Evolutionary conservation across 148 eudicot genomes (phyloP).

Genomic region (Persicaria maculosa): DNA sequence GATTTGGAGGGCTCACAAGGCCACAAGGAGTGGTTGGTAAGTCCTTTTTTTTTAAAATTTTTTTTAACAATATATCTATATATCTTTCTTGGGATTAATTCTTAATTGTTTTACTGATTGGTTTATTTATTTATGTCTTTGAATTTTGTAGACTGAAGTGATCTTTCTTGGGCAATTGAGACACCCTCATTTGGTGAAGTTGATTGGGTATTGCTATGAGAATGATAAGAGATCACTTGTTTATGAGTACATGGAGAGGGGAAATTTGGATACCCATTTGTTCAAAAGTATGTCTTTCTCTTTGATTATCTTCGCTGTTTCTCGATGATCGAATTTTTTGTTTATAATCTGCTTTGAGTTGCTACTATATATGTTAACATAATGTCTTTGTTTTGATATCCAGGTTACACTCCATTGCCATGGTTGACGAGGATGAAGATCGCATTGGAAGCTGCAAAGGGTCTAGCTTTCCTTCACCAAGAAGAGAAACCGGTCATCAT

Average conservation of each 20-base stretch:
- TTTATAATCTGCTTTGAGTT: background rate
- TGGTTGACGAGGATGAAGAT: conserved; percentile 17
- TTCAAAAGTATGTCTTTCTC: conserved; percentile 45
- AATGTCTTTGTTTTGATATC: background rate
- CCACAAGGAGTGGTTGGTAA: conserved; percentile 87
- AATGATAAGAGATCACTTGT: conserved; percentile 78
- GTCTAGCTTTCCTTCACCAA: conserved; percentile 18
- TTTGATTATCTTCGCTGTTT: background rate
- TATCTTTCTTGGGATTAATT: background rate
- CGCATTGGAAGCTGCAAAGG: conserved; percentile 20
- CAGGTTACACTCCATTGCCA: conserved; percentile 17
- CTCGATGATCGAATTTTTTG: background rate
- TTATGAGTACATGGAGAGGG: conserved; percentile 73
- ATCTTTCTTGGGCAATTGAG: conserved; percentile 75
- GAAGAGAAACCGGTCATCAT: conserved; percentile 13
- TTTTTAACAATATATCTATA: no score
- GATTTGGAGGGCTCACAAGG: conserved; percentile 86
- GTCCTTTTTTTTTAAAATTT: background rate
- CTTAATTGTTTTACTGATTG: background rate
- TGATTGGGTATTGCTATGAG: conserved; percentile 83
- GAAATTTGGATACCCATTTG: conserved; percentile 61
- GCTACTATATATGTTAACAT: background rate
- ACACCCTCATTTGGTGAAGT: conserved; percentile 76
- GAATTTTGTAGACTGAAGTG: conserved; percentile 55
- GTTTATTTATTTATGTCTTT: no score